Evolutionary conservation across 805 yeast genomes (phyloP).

Genomic region (Saccharomycopsis sp.): DNA sequence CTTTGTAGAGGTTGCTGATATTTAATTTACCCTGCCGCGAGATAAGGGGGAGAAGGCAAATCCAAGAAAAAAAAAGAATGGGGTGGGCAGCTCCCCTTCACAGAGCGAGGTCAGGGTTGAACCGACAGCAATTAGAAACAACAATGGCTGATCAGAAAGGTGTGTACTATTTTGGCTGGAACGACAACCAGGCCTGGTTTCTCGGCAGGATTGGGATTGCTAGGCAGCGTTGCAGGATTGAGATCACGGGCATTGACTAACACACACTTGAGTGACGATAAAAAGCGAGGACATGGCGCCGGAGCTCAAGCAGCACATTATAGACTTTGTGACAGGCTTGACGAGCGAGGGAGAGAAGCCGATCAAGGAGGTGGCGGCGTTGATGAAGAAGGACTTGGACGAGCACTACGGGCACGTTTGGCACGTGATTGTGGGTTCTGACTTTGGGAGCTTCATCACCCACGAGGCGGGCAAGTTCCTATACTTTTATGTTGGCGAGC

Average conservation of each 20-base stretch:
- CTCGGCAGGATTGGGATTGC: too few relatives aligned
- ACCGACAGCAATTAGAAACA: neutral
- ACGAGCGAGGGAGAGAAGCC: constrained; percentile 31
- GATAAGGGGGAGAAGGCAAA: too few relatives aligned
- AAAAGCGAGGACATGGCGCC: too few relatives aligned
- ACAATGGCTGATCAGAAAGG: constrained; percentile 14
- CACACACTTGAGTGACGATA: too few relatives aligned
- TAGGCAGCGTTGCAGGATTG: too few relatives aligned
- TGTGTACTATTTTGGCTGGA: constrained; percentile 4
- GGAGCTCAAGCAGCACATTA: constrained; percentile 42
- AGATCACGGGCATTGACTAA: too few relatives aligned
- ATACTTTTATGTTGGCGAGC: constrained; percentile 60
- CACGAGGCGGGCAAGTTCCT: constrained; percentile 68
- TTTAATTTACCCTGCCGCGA: too few relatives aligned
- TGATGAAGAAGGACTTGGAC: constrained; percentile 57
- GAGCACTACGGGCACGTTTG: constrained; percentile 58
- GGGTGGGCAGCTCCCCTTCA: too few relatives aligned
- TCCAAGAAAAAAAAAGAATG: too few relatives aligned
- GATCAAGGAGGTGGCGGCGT: constrained; percentile 58
- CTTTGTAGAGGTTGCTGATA: too few relatives aligned
- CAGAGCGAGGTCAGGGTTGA: neutral
- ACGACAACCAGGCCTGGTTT: too few relatives aligned
- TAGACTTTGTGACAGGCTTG: constrained; percentile 39
- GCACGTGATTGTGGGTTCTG: constrained; percentile 77
- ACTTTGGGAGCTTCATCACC: constrained; percentile 71